Conservation (phyloP, 257 asterid species). For the Primulina eburnea region DNA sequence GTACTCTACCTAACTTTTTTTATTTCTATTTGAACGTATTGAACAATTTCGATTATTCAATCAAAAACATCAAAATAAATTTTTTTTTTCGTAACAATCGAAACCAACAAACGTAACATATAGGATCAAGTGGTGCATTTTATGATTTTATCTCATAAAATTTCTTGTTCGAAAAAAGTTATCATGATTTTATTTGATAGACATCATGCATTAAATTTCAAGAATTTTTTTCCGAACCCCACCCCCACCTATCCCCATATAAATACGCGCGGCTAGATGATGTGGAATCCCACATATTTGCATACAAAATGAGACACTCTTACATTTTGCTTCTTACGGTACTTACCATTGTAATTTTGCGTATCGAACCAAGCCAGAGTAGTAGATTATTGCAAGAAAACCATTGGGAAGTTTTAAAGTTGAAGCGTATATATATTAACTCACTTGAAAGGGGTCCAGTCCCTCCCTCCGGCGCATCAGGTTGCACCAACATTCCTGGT, state of each 20-base stretch:
- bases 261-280: neutral
- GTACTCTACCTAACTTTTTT: neutral
- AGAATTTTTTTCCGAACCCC: no score
- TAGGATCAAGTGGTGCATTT: no score
- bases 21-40: no score
- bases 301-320: neutral
- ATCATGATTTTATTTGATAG: no score
- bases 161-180: no score
- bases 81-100: no score
- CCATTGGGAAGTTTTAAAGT: neutral
- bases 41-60: neutral
- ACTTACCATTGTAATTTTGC: no score
- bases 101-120: neutral
- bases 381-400: neutral
- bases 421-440: neutral
- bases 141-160: no score
- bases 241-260: neutral
- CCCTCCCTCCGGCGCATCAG: neutral
- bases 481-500: neutral
- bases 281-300: neutral
- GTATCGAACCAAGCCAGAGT: neutral
- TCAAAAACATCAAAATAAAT: no score
- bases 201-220: no score
- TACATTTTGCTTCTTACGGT: neutral
- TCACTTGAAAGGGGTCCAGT: neutral